phyloP scores from a whole-genome alignment of 2,329 filamentous ascomycete species.

The Ilyonectria destructans region DNA sequence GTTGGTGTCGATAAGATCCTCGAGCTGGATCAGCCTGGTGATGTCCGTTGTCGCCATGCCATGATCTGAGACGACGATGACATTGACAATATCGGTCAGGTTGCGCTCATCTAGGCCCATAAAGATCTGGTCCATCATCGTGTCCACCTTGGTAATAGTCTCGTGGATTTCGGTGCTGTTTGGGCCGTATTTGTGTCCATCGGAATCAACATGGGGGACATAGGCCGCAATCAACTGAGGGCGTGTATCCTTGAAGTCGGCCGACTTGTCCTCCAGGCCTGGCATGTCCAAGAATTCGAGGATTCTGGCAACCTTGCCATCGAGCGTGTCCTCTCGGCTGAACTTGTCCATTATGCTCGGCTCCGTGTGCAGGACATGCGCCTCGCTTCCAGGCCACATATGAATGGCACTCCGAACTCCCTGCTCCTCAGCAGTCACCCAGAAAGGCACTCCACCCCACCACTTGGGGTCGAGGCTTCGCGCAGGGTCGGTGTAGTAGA shows the following conservation, averaged over 20 bases:
- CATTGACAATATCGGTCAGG: constrained; percentile 90
- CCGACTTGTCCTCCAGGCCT: constrained; percentile 74
- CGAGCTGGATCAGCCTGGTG: constrained; percentile 86
- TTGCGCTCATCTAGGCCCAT: constrained; percentile 85
- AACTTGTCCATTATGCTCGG: constrained; percentile 89
- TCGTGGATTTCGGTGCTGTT: constrained; percentile 92
- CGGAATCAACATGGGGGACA: constrained; percentile 90
- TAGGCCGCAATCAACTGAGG: constrained; percentile 96
- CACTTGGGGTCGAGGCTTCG: constrained; percentile 88
- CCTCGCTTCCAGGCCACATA: constrained; percentile 99
- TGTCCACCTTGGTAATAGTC: constrained; percentile 86
- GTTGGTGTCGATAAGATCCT: constrained; percentile 85
- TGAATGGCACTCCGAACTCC: constrained; percentile 87
- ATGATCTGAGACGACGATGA: constrained; percentile 97
- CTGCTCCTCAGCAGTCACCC: constrained; percentile 91
- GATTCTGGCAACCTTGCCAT: constrained; percentile 84
- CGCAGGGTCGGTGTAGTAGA: constrained; percentile 86
- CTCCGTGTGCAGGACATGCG: constrained; percentile 82
- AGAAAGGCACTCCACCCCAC: constrained; percentile 96
- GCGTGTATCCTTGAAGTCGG: constrained; percentile 69
- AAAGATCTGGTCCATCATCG: constrained; percentile 85
- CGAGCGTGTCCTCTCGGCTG: constrained; percentile 82
- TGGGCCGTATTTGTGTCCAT: constrained; percentile 91
- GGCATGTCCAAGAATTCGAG: constrained; percentile 89
- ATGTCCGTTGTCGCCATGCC: constrained; percentile 96